A percentile compares a stretch with the other conserved stretches of the same genome.
These are phyloP conservation scores for Smithsoniella earleae DNA, from an alignment of 163 green algal species.

Conservation along the genomic window DNA sequence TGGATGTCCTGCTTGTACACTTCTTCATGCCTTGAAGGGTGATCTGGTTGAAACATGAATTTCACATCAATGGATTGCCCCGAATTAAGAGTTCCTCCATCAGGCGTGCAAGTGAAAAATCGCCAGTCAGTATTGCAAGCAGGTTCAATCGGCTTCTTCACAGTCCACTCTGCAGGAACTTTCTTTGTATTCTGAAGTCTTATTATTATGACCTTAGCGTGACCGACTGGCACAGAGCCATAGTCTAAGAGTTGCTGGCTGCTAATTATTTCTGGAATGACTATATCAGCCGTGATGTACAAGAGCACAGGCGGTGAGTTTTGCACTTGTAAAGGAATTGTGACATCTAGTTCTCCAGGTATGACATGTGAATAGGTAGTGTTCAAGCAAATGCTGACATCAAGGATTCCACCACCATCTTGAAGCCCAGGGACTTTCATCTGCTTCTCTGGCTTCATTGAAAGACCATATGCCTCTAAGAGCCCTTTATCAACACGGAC, in stretches of 20 bases:
- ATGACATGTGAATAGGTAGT: constrained; percentile 35
- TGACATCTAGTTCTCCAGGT: constrained; percentile 42
- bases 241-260: constrained; percentile 47
- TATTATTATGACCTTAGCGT: constrained; percentile 44
- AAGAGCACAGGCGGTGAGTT: constrained; percentile 52
- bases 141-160: constrained; percentile 57
- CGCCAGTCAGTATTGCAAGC: constrained; percentile 57
- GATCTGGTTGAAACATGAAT: constrained; percentile 28
- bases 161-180: constrained; percentile 56
- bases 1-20: constrained; percentile 15
- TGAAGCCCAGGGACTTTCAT: constrained; percentile 50
- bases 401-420: constrained; percentile 40
- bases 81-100: constrained; percentile 40
- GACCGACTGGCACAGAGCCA: constrained; percentile 48
- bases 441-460: constrained; percentile 54
- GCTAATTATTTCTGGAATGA: constrained; percentile 39
- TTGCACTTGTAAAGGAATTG: constrained; percentile 52
- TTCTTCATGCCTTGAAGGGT: background rate
- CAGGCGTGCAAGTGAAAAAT: constrained; percentile 44
- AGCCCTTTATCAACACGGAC: constrained; percentile 44
- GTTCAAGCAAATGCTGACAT: constrained; percentile 52
- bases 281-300: constrained; percentile 45
- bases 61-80: constrained; percentile 46
- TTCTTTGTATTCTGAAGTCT: constrained; percentile 57
- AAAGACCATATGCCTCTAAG: constrained; percentile 53